These are phyloP conservation scores for Dryas octopetala DNA, from an alignment of 306 rosid species.

Conservation along the genomic window DNA sequence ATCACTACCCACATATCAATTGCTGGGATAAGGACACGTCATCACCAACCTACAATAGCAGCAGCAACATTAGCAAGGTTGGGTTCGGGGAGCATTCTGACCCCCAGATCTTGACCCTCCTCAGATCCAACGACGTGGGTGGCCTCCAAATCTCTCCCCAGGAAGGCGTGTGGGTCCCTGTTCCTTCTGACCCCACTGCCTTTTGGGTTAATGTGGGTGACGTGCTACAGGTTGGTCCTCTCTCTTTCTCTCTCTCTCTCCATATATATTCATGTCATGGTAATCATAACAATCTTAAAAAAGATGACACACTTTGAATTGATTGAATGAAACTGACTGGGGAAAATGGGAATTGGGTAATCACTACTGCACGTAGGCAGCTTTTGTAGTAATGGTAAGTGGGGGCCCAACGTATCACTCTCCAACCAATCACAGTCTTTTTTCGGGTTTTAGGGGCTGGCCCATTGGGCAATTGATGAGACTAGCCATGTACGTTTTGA, in stretches of 20 bases:
- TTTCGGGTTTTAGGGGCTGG: not conserved
- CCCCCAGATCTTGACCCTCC: slow-evolving; percentile 80
- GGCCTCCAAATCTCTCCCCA: slow-evolving; percentile 74
- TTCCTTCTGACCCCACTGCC: slow-evolving; percentile 64
- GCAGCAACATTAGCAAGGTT: slow-evolving; percentile 17
- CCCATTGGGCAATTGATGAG: not conserved
- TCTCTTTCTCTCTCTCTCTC: not conserved
- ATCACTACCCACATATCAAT: slow-evolving; percentile 59
- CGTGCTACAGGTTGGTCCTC: slow-evolving; percentile 51
- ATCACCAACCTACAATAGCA: slow-evolving; percentile 7
- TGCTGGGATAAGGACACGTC: slow-evolving; percentile 26
- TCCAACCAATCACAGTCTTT: slow-evolving; percentile 15
- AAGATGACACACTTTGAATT: not conserved
- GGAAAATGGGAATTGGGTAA: slow-evolving; percentile 13
- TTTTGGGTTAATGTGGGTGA: slow-evolving; percentile 83
- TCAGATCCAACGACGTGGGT: slow-evolving; percentile 72
- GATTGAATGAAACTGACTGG: slow-evolving; percentile 21
- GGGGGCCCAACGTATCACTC: slow-evolving; percentile 9
- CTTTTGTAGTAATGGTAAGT: slow-evolving; percentile 10
- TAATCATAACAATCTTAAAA: slow-evolving; percentile 7
- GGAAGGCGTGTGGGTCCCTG: slow-evolving; percentile 70
- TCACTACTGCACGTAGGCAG: slow-evolving; percentile 20
- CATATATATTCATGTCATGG: not conserved
- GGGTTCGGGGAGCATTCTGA: slow-evolving; percentile 88
- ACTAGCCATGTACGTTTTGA: not conserved